Percentiles rank a stretch among this genome's conserved stretches.
Evolutionary conservation across 164 flowering plant genomes (phyloP).

Genomic region (Vitis rotundifolia): DNA sequence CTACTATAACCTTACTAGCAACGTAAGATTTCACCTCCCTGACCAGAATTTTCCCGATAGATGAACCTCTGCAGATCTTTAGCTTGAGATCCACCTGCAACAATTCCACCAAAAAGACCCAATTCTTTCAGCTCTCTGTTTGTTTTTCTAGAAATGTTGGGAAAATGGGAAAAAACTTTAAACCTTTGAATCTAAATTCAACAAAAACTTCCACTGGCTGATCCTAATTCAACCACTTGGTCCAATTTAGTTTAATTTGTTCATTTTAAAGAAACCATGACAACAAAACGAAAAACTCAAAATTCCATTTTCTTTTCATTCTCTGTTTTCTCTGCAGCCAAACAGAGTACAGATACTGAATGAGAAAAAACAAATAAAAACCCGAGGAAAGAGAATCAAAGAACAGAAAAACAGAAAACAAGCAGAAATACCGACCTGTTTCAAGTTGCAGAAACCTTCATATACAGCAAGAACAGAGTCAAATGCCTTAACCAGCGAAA

Average conservation of each 20-base stretch:
- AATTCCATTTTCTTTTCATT: neutral
- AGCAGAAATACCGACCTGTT: conserved; percentile 55
- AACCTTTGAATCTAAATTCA: neutral
- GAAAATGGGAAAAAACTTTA: neutral
- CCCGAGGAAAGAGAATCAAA: neutral
- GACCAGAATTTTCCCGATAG: conserved; percentile 58
- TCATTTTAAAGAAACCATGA: neutral
- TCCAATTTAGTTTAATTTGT: neutral
- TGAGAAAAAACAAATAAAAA: neutral
- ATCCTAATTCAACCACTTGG: neutral
- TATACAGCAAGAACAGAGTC: conserved; percentile 89
- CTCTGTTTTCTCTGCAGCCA: neutral
- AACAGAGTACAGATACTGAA: neutral
- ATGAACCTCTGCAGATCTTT: conserved; percentile 82
- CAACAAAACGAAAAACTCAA: neutral
- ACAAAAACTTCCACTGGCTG: neutral
- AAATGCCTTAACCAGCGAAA: conserved; percentile 78
- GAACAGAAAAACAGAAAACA: neutral
- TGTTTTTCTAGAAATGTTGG: neutral
- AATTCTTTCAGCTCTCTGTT: neutral
- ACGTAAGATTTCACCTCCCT: conserved; percentile 60
- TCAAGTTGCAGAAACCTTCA: conserved; percentile 95
- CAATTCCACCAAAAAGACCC: conserved; percentile 7
- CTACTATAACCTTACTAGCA: conserved; percentile 68
- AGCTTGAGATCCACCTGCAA: conserved; percentile 88